A percentile compares a stretch with the other conserved stretches of the same genome.
These are phyloP conservation scores for Polymyxa betae DNA, from an alignment of 208 protist genomes.

Conservation along the genomic window DNA sequence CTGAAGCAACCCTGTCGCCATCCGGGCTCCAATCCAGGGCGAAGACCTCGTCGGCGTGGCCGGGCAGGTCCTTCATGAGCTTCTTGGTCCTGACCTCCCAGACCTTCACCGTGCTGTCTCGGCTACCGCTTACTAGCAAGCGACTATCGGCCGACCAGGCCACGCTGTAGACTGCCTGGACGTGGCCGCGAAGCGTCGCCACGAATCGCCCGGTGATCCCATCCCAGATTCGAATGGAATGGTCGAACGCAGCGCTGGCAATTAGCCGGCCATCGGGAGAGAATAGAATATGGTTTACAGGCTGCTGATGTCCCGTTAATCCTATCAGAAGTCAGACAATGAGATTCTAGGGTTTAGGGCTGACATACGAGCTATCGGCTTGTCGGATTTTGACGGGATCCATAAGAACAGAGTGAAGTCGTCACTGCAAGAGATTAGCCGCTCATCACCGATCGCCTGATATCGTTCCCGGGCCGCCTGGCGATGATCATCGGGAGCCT, in stretches of 20 bases:
- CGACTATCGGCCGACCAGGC: conserved; percentile 68
- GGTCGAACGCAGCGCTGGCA: conserved; percentile 64
- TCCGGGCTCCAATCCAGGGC: conserved; percentile 71
- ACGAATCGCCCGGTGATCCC: conserved; percentile 67
- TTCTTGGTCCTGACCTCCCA: conserved; percentile 67
- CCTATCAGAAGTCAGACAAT: neutral
- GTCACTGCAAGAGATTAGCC: conserved; percentile 68
- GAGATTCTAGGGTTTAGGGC: neutral
- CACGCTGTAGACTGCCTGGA: conserved; percentile 67
- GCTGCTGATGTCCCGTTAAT: conserved; percentile 68
- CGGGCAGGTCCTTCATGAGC: conserved; percentile 73
- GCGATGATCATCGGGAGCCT: neutral
- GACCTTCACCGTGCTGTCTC: conserved; percentile 69
- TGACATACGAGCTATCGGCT: conserved; percentile 62
- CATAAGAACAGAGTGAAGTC: conserved; percentile 73
- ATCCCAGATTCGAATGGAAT: conserved; percentile 71
- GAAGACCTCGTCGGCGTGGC: conserved; percentile 75
- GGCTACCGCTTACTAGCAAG: conserved; percentile 66
- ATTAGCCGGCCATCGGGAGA: conserved; percentile 66
- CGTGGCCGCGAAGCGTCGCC: conserved; percentile 66
- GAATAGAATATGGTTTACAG: conserved; percentile 66
- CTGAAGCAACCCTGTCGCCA: conserved; percentile 67
- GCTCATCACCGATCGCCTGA: conserved; percentile 58
- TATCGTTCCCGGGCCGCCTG: neutral
- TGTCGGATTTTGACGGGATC: conserved; percentile 52